phyloP scores from a whole-genome alignment of 495 filamentous ascomycete genomes.

The Talaromyces stipitatus region DNA sequence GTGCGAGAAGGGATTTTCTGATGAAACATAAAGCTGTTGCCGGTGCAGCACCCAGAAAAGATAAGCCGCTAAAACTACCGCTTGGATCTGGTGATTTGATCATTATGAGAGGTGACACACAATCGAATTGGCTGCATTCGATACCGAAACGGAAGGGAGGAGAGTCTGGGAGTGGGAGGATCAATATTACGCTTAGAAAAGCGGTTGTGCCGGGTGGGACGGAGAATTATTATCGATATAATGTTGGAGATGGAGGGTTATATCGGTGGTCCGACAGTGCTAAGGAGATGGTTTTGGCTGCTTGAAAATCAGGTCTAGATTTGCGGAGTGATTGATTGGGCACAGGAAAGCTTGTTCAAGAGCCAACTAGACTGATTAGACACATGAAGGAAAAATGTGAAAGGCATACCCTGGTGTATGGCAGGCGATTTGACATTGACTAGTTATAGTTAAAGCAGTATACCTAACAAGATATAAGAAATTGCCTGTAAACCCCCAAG shows the following conservation, averaged over 20 bases:
- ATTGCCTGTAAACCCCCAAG: too few species aligned
- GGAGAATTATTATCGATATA: conserved; percentile 69
- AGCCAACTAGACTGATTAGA: too few species aligned
- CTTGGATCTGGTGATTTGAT: conserved; percentile 64
- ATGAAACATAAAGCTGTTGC: conserved; percentile 58
- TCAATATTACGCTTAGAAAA: conserved; percentile 69
- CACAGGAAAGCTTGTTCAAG: too few species aligned
- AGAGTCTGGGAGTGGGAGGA: conserved; percentile 49
- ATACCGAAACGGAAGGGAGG: conserved; percentile 63
- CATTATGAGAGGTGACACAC: conserved; percentile 61
- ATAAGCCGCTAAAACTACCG: conserved; percentile 46
- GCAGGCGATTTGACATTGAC: too few species aligned
- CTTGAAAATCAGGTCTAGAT: not conserved
- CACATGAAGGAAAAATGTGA: too few species aligned
- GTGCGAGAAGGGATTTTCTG: conserved; percentile 57
- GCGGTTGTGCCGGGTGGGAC: conserved; percentile 58
- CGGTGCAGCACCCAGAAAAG: conserved; percentile 10
- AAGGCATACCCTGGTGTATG: too few species aligned
- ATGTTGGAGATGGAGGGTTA: conserved; percentile 58
- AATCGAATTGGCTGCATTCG: conserved; percentile 63
- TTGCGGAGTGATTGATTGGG: too few species aligned
- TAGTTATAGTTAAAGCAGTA: too few species aligned
- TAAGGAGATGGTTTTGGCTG: conserved; percentile 42
- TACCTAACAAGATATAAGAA: too few species aligned
- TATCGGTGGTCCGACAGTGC: conserved; percentile 51